phyloP scores from a whole-genome alignment of 805 yeast species.

The Ogataea trehalophila region DNA sequence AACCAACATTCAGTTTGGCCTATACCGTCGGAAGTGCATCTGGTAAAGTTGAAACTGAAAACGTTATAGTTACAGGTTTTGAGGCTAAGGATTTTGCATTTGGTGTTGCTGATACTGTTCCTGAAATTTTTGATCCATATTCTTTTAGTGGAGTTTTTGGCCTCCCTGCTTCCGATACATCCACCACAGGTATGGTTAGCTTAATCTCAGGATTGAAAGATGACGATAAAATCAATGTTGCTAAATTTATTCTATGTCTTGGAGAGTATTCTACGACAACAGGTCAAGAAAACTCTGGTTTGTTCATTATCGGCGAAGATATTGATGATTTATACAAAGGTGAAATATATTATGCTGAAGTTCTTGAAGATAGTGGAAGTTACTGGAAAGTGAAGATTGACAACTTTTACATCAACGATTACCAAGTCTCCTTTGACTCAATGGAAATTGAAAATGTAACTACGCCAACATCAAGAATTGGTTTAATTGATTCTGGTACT shows the following conservation, averaged over 20 bases:
- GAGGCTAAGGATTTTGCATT: slow-evolving; percentile 38
- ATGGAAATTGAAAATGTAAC: slow-evolving; percentile 11
- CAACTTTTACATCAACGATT: slow-evolving; percentile 32
- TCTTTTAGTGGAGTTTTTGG: slow-evolving; percentile 59
- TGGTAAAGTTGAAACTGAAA: slow-evolving; percentile 42
- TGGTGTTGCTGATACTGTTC: slow-evolving; percentile 52
- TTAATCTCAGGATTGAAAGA: slow-evolving; percentile 36
- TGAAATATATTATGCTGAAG: slow-evolving; percentile 35
- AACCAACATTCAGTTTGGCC: slow-evolving; percentile 39
- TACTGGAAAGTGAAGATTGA: slow-evolving; percentile 52
- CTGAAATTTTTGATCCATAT: slow-evolving; percentile 47
- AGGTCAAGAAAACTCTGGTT: slow-evolving; percentile 32
- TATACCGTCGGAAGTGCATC: slow-evolving; percentile 52
- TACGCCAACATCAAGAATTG: slow-evolving; percentile 31
- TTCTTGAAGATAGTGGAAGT: slow-evolving; percentile 28
- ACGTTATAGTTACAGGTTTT: slow-evolving; percentile 34
- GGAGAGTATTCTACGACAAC: slow-evolving; percentile 28
- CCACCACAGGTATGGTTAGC: slow-evolving; percentile 32
- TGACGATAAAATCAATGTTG: slow-evolving; percentile 30
- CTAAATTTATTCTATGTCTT: slow-evolving; percentile 42
- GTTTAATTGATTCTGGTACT: slow-evolving; percentile 63
- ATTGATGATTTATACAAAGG: slow-evolving; percentile 35
- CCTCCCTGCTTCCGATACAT: slow-evolving; percentile 41
- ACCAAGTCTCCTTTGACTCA: slow-evolving; percentile 30
- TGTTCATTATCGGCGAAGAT: slow-evolving; percentile 40